Evolutionary conservation across 345 rosid species (phyloP).

Genomic region (Ailanthus altissimus): DNA sequence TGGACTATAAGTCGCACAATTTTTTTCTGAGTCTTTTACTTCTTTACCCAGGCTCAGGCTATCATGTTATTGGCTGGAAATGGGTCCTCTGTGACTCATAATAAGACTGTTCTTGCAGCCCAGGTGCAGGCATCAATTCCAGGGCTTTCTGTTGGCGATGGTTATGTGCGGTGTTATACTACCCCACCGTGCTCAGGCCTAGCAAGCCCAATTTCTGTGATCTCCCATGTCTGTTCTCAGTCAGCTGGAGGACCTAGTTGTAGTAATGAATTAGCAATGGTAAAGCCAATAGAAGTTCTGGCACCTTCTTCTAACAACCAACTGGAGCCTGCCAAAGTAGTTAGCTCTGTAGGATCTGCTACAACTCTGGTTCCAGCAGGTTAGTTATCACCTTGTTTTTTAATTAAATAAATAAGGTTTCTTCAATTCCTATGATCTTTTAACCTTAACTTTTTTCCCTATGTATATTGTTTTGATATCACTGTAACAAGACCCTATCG

Average conservation of each 20-base stretch:
- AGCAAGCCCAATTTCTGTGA: slow-evolving; percentile 46
- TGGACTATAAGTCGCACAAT: slow-evolving; percentile 3
- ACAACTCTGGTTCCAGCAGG: slow-evolving; percentile 50
- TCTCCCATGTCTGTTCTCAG: slow-evolving; percentile 38
- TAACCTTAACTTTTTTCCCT: not conserved
- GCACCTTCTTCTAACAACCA: slow-evolving; percentile 32
- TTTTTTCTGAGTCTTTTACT: slow-evolving; percentile 29
- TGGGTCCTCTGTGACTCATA: slow-evolving; percentile 46
- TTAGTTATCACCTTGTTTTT: slow-evolving; percentile 20
- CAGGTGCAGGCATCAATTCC: slow-evolving; percentile 41
- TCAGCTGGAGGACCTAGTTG: slow-evolving; percentile 45
- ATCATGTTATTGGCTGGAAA: slow-evolving; percentile 79
- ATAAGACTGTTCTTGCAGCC: slow-evolving; percentile 34
- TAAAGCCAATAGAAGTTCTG: slow-evolving; percentile 29
- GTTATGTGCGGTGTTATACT: slow-evolving; percentile 11
- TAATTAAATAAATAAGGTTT: not conserved
- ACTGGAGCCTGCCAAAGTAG: slow-evolving; percentile 32
- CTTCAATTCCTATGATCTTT: no score
- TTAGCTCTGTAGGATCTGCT: slow-evolving; percentile 33
- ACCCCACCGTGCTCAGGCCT: slow-evolving; percentile 29
- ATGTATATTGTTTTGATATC: not conserved
- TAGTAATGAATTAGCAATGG: slow-evolving; percentile 33
- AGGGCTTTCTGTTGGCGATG: slow-evolving; percentile 37
- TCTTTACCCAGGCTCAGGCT: slow-evolving; percentile 61
- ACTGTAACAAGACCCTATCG: not conserved